Percentiles rank a stretch among this genome's conserved stretches.
These are phyloP conservation scores for Pulveroboletus sp. DNA, from an alignment of 768 basidiomycete species.

Conservation along the genomic window DNA sequence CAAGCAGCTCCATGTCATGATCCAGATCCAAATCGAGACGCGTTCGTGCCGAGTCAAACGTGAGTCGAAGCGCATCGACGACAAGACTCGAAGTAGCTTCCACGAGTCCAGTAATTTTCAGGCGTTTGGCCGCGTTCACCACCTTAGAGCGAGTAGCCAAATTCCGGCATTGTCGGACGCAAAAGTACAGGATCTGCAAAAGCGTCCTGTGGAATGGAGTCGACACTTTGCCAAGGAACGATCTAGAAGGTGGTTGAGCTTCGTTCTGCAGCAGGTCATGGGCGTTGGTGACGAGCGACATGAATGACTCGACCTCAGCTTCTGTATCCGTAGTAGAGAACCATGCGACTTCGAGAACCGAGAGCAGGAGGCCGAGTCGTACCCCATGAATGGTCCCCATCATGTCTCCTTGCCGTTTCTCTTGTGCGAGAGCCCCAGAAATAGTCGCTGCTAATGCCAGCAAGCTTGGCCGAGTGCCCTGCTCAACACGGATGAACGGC, in stretches of 20 bases:
- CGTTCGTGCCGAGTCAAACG: conserved; percentile 62
- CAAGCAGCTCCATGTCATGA: conserved; percentile 76
- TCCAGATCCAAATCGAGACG: conserved; percentile 65
- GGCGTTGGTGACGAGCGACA: conserved; percentile 58
- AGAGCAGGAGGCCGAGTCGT: conserved; percentile 69
- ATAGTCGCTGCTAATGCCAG: conserved; percentile 59
- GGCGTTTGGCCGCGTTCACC: conserved; percentile 58
- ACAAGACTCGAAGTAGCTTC: conserved; percentile 63
- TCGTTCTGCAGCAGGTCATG: conserved; percentile 69
- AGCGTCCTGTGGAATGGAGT: conserved; percentile 78
- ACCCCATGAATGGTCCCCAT: conserved; percentile 79
- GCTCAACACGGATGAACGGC: conserved; percentile 62
- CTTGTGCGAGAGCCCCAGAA: conserved; percentile 63
- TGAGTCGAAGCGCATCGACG: conserved; percentile 62
- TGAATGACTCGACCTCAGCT: conserved; percentile 55
- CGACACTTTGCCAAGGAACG: conserved; percentile 62
- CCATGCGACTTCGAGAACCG: conserved; percentile 79
- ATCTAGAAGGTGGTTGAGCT: conserved; percentile 68
- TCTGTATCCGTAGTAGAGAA: conserved; percentile 58
- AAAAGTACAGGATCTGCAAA: conserved; percentile 80
- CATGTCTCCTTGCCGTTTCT: conserved; percentile 77
- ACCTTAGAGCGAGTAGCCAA: conserved; percentile 47
- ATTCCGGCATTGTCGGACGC: conserved; percentile 58
- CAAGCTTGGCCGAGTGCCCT: conserved; percentile 51
- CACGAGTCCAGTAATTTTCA: conserved; percentile 57